phyloP scores from a whole-genome alignment of 1,139 yeast genomes.

The Geotrichum armillariae region DNA sequence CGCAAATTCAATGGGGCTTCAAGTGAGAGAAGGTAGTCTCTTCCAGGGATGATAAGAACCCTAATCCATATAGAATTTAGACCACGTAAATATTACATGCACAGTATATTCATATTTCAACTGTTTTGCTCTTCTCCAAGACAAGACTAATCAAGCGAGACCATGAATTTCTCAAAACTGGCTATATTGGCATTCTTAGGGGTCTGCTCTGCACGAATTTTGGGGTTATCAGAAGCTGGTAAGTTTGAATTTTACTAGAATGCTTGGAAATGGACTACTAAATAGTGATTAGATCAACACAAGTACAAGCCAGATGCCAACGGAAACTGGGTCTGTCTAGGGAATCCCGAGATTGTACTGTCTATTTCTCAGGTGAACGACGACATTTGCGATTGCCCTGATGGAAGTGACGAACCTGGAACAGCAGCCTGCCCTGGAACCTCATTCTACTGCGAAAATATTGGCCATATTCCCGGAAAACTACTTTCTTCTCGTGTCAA shows the following conservation, averaged over 20 bases:
- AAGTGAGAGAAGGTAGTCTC: slow-evolving; percentile 6
- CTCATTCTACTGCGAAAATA: slow-evolving; percentile 72
- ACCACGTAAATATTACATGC: slow-evolving; percentile 14
- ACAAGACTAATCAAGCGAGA: not conserved
- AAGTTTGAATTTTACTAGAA: not conserved
- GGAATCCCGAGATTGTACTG: slow-evolving; percentile 61
- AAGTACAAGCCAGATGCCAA: slow-evolving; percentile 54
- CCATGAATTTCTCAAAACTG: slow-evolving; percentile 13
- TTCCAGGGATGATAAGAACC: slow-evolving; percentile 18
- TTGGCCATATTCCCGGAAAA: slow-evolving; percentile 53
- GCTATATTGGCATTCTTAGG: slow-evolving; percentile 11
- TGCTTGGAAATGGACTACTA: not conserved
- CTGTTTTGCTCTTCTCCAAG: not conserved
- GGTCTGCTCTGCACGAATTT: slow-evolving; percentile 9
- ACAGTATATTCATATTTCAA: not conserved
- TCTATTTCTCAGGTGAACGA: slow-evolving; percentile 72
- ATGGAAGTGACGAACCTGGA: slow-evolving; percentile 97
- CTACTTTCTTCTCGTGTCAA: slow-evolving; percentile 65
- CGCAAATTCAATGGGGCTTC: slow-evolving; percentile 18
- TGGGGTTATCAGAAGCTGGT: slow-evolving; percentile 21
- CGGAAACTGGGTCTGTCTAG: slow-evolving; percentile 68
- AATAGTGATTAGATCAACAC: slow-evolving; percentile 36
- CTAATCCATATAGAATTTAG: slow-evolving; percentile 11
- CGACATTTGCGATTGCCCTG: slow-evolving; percentile 94
- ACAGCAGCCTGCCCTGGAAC: slow-evolving; percentile 73